These are phyloP conservation scores for Phytophthora ohioensis DNA, from an alignment of 352 stramenopile genomes.

Conservation along the genomic window DNA sequence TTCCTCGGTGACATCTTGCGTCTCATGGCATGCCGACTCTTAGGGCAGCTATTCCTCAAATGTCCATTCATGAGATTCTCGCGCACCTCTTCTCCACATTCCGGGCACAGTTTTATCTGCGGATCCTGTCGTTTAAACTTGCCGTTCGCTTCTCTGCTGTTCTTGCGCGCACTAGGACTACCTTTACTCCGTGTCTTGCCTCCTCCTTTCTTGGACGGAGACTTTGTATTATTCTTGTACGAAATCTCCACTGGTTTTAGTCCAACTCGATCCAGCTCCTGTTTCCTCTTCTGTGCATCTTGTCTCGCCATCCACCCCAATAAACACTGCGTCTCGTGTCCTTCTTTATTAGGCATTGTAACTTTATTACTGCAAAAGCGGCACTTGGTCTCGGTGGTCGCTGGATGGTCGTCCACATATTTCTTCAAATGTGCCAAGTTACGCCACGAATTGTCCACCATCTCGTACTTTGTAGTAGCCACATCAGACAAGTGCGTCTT, in stretches of 20 bases:
- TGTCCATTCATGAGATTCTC: conserved; percentile 78
- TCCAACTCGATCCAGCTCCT: conserved; percentile 47
- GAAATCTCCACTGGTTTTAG: conserved; percentile 49
- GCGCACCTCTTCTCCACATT: conserved; percentile 70
- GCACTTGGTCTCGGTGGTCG: conserved; percentile 50
- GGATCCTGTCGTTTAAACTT: conserved; percentile 54
- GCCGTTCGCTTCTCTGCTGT: conserved; percentile 26
- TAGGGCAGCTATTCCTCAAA: conserved; percentile 64
- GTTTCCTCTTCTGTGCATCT: conserved; percentile 48
- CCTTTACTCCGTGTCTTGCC: conserved; percentile 33
- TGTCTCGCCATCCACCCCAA: conserved; percentile 63
- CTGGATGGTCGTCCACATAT: conserved; percentile 40
- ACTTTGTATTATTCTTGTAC: conserved; percentile 46
- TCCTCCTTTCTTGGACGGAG: conserved; percentile 38
- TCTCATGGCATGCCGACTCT: conserved; percentile 50
- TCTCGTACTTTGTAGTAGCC: conserved; percentile 60
- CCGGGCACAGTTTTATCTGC: conserved; percentile 58
- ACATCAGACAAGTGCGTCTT: conserved; percentile 79
- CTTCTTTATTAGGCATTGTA: conserved; percentile 41
- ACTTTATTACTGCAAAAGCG: conserved; percentile 68
- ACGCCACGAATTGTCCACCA: conserved; percentile 75
- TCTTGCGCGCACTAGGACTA: conserved; percentile 16
- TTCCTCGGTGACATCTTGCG: conserved; percentile 42
- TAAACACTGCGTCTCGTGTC: conserved; percentile 73
- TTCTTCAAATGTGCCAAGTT: conserved; percentile 32